Conservation (phyloP, 148 eudicot species). For the Silene latifolia region DNA sequence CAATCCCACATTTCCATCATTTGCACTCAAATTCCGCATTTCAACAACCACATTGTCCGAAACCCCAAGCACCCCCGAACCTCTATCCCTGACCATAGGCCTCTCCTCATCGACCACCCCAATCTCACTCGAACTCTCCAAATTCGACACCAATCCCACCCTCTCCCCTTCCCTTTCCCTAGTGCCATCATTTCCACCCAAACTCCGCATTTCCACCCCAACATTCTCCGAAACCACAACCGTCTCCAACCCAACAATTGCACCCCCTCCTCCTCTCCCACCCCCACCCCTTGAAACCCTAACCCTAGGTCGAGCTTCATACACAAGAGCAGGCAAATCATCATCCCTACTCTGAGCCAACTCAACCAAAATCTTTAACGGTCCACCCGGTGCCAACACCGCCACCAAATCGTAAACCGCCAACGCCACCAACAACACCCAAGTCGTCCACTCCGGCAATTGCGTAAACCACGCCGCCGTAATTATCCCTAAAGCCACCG, state of each 20-base stretch:
- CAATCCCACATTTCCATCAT: slow-evolving; percentile 9
- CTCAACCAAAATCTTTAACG: slow-evolving; percentile 77
- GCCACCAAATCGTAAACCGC: slow-evolving; percentile 85
- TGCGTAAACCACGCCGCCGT: slow-evolving; percentile 87
- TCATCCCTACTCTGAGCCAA: slow-evolving; percentile 78
- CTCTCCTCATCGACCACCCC: slow-evolving; percentile 36
- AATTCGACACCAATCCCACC: slow-evolving; percentile 30
- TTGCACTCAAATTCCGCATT: slow-evolving; percentile 32
- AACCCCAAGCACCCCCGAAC: slow-evolving; percentile 40
- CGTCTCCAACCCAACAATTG: slow-evolving; percentile 29
- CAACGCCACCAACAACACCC: slow-evolving; percentile 71
- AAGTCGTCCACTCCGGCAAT: slow-evolving; percentile 99
- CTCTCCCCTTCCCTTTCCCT: slow-evolving; percentile 2
- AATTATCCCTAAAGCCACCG: slow-evolving; percentile 72
- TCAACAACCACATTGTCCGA: slow-evolving; percentile 46
- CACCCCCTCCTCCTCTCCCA: slow-evolving; percentile 19
- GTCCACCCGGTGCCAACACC: slow-evolving; percentile 92
- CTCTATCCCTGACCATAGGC: neutral
- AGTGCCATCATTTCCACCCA: slow-evolving; percentile 14
- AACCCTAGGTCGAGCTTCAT: slow-evolving; percentile 72
- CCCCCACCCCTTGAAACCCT: too few species aligned
- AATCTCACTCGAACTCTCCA: slow-evolving; percentile 39
- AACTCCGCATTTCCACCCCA: slow-evolving; percentile 48
- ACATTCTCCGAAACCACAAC: slow-evolving; percentile 42
- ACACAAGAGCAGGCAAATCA: slow-evolving; percentile 80